Evolutionary conservation across 768 basidiomycete species (phyloP).

Genomic region (Royoungia palumana): DNA sequence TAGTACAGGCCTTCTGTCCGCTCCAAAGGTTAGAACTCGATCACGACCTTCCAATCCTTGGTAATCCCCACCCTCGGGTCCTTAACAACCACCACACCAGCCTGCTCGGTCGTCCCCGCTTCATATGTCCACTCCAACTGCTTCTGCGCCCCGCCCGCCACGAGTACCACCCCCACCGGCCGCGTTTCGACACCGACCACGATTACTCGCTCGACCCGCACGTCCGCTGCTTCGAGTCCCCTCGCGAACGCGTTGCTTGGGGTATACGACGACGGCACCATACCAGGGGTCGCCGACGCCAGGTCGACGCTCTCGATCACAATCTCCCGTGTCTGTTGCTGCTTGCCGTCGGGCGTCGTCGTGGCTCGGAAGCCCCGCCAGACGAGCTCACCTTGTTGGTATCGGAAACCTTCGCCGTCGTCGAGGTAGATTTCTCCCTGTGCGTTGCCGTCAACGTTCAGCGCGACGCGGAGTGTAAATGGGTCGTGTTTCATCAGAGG

Average conservation of each 20-base stretch:
- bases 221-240: slow-evolving; percentile 47
- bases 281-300: slow-evolving; percentile 49
- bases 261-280: slow-evolving; percentile 45
- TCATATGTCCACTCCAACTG: slow-evolving; percentile 69
- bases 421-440: slow-evolving; percentile 90
- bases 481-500: slow-evolving; percentile 89
- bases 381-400: slow-evolving; percentile 73
- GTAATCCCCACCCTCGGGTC: slow-evolving; percentile 61
- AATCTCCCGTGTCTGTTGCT: slow-evolving; percentile 35
- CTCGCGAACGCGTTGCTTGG: slow-evolving; percentile 65
- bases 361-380: slow-evolving; percentile 76
- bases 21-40: slow-evolving; percentile 26
- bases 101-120: slow-evolving; percentile 53
- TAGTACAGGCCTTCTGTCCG: background rate
- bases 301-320: slow-evolving; percentile 52
- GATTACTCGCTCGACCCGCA: slow-evolving; percentile 80
- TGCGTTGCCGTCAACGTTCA: slow-evolving; percentile 58
- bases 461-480: slow-evolving; percentile 84
- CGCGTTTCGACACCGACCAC: slow-evolving; percentile 65
- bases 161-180: slow-evolving; percentile 52
- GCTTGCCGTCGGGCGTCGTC: slow-evolving; percentile 25
- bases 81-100: slow-evolving; percentile 72
- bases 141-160: slow-evolving; percentile 34
- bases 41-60: slow-evolving; percentile 61
- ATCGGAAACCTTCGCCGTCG: slow-evolving; percentile 82